Evolutionary conservation across 495 filamentous ascomycete genomes (phyloP).

Genomic region (Penicillium pancosmium): DNA sequence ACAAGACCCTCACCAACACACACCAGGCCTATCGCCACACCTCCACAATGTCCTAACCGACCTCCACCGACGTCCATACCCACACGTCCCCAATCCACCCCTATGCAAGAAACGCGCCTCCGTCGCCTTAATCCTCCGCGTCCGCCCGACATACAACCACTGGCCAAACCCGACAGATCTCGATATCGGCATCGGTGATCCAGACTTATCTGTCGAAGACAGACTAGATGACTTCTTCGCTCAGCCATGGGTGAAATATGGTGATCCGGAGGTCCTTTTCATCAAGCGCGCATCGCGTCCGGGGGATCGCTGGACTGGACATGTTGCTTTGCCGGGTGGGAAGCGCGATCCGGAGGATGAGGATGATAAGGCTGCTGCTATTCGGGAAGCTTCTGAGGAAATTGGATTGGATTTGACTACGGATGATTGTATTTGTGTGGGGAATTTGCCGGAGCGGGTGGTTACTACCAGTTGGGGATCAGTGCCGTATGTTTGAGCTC

Average conservation of each 20-base stretch:
- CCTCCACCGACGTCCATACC: slow-evolving; percentile 59
- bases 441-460: slow-evolving; percentile 71
- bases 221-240: slow-evolving; percentile 64
- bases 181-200: slow-evolving; percentile 21
- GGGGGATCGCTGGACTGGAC: slow-evolving; percentile 76
- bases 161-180: slow-evolving; percentile 44
- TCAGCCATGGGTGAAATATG: slow-evolving; percentile 70
- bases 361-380: slow-evolving; percentile 64
- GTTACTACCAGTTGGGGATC: slow-evolving; percentile 75
- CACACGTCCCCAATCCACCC: slow-evolving; percentile 64
- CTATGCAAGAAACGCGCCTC: slow-evolving; percentile 68
- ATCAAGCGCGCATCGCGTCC: slow-evolving; percentile 74
- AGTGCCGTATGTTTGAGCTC: slow-evolving; percentile 55
- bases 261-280: slow-evolving; percentile 75
- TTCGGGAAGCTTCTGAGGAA: slow-evolving; percentile 73
- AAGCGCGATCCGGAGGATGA: slow-evolving; percentile 70
- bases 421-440: slow-evolving; percentile 58
- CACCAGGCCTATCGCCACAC: slow-evolving; percentile 24
- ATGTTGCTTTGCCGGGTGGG: slow-evolving; percentile 76
- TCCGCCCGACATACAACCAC: slow-evolving; percentile 62
- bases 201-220: slow-evolving; percentile 37
- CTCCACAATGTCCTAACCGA: slow-evolving; percentile 52
- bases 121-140: slow-evolving; percentile 70
- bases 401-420: slow-evolving; percentile 66
- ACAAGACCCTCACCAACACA: background rate